Evolutionary conservation across 192 early-diverging fungal genomes (phyloP), one percentile per base, ranked within the genome.

Genomic region (Podila epigama): DNA sequence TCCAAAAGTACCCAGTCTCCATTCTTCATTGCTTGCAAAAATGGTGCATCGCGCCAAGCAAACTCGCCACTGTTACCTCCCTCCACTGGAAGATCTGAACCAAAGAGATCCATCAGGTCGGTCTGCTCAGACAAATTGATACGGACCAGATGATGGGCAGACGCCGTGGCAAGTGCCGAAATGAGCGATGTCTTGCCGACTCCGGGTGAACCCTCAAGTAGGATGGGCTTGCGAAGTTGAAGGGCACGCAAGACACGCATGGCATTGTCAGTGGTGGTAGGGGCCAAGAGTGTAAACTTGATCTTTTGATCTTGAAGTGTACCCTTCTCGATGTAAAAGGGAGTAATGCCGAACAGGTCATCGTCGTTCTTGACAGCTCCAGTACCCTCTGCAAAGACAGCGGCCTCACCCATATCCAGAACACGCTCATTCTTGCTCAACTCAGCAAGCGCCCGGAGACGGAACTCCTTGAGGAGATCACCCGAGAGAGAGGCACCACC

Each of bases 51-150:
- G 58, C 97, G 85, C 98, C 98, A 99, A 9, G 94, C 93, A 82
- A 99, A 99, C 79, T 94, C 89, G 36, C 93, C 90, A 64, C 83
- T 89, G 22, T 77, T 77, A 7, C 92, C 95, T 42, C 93, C 94
- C 75, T 97, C 96, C 0, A 96, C 94, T 1, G 98, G 98, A 56
- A 99, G 84, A 84, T 99, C 98, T 18, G 94, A 93, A 51, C 98
- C 98, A 85, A 99, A 99, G 48, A 99, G 84, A 75, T 99, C 98
- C 90, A 94, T 97, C 67, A 99, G 81, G 79, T 99, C 98, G 0
- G 98, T 98, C 78, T 99, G 98, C 67, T 99, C 98, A 18, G 94
- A 96, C 61, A 99, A 80, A 82, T 99, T 99, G 85, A 99, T 96
- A 54, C 98, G 91, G 51, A 95, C 93, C 20, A 99, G 80, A 2